Conservation (phyloP, 23 red algal species). For the Agarophyton chilense region DNA sequence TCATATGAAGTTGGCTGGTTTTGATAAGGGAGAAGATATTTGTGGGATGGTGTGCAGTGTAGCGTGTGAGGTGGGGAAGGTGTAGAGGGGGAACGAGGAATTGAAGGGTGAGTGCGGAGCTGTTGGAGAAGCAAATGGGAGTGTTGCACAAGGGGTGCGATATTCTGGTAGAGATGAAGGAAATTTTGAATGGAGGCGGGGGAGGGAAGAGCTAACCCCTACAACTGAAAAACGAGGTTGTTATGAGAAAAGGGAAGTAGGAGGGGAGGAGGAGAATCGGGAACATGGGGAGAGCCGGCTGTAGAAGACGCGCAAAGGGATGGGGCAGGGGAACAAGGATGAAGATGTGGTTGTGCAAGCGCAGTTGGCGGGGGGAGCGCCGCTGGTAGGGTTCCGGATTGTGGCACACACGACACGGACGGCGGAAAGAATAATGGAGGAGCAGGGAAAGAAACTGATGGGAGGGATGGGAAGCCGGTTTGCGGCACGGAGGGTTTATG, state of each 20-base stretch:
- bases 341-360: neutral
- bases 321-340: constrained; percentile 4
- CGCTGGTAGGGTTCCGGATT: constrained; percentile 7
- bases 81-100: neutral
- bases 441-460: neutral
- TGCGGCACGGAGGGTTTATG: neutral
- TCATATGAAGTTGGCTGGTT: neutral
- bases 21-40: neutral
- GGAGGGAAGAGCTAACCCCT: constrained; percentile 9
- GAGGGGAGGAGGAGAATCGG: neutral
- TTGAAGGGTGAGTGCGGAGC: constrained; percentile 25
- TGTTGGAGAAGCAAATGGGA: constrained; percentile 5
- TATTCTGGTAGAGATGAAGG: constrained; percentile 23
- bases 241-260: neutral
- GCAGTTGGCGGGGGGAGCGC: neutral
- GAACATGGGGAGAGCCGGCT: constrained; percentile 10
- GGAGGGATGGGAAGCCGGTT: constrained; percentile 3
- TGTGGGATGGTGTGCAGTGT: constrained; percentile 1
- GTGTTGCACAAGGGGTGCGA: neutral
- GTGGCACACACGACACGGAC: neutral
- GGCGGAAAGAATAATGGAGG: neutral
- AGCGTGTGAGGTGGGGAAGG: neutral
- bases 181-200: neutral
- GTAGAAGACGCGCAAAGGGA: neutral
- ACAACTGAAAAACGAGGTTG: neutral